Conservation (phyloP, 2,329 filamentous ascomycete species). For the Pseudocercospora ulei region DNA sequence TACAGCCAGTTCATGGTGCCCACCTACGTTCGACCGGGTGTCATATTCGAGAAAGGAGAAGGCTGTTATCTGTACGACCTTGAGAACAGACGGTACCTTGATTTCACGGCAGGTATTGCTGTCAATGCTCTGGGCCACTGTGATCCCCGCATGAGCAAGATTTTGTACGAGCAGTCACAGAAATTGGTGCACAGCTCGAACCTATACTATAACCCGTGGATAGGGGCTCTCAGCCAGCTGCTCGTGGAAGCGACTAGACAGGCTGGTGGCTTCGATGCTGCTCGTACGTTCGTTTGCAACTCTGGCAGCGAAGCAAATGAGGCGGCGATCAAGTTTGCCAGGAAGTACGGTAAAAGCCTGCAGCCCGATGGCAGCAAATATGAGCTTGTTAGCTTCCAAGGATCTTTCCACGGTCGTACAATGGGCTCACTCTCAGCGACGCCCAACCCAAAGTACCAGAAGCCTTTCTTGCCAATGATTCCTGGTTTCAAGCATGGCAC, state of each 20-base stretch:
- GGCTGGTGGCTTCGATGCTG: conserved; percentile 69
- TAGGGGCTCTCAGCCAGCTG: conserved; percentile 73
- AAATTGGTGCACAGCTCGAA: conserved; percentile 88
- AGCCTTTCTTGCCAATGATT: conserved; percentile 88
- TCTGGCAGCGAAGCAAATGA: conserved; percentile 96
- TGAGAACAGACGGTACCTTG: conserved; percentile 79
- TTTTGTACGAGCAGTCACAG: conserved; percentile 58
- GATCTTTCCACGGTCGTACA: conserved; percentile 90
- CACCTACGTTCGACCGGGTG: conserved; percentile 81
- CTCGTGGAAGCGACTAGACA: conserved; percentile 71
- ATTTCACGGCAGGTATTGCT: conserved; percentile 92
- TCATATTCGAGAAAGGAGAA: conserved; percentile 79
- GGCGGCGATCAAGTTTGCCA: conserved; percentile 90
- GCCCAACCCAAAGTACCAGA: conserved; percentile 95
- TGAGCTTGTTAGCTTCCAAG: conserved; percentile 82
- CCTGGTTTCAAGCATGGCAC: conserved; percentile 81
- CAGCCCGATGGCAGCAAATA: conserved; percentile 48
- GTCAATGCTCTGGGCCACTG: conserved; percentile 89
- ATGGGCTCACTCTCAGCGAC: conserved; percentile 95
- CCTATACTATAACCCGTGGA: conserved; percentile 95
- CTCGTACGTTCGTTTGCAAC: conserved; percentile 85
- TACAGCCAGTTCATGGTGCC: conserved; percentile 86
- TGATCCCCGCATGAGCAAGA: conserved; percentile 63
- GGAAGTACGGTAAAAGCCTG: conserved; percentile 67
- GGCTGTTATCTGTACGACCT: conserved; percentile 85